Conservation (phyloP, 78 protist species). For the Dictyostelium purpureum region DNA sequence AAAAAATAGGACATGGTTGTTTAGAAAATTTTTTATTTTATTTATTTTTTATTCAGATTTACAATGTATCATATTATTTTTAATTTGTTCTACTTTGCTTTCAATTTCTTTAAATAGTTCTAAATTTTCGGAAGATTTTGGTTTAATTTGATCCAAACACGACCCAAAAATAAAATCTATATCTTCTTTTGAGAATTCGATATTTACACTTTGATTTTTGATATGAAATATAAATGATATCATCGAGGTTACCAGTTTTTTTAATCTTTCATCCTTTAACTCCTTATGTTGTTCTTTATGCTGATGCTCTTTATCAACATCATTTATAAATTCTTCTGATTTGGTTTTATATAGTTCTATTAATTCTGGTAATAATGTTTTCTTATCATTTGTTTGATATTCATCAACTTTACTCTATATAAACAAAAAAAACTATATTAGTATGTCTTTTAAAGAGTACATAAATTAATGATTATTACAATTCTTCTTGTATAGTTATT, state of each 20-base stretch:
- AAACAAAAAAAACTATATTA: not conserved
- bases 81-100: not conserved
- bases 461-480: not conserved
- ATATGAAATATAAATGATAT: conserved; percentile 3
- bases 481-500: conserved; percentile 13
- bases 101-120: conserved; percentile 51
- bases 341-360: not conserved
- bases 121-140: conserved; percentile 31
- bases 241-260: not conserved
- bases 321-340: conserved; percentile 1
- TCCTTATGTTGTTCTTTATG: not conserved
- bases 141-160: conserved; percentile 26
- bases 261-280: not conserved
- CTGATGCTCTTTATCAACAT: not conserved
- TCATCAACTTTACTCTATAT: not conserved
- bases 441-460: not conserved
- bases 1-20: too few relatives aligned
- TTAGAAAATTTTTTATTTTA: not conserved
- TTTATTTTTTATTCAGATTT: not conserved
- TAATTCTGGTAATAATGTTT: conserved; percentile 27
- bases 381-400: conserved; percentile 1
- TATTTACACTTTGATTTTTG: conserved; percentile 23
- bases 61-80: conserved; percentile 12
- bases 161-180: conserved; percentile 12
- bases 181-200: conserved; percentile 25